Conservation (phyloP, 2,329 filamentous ascomycete species). For the Blastomyces percursus region DNA sequence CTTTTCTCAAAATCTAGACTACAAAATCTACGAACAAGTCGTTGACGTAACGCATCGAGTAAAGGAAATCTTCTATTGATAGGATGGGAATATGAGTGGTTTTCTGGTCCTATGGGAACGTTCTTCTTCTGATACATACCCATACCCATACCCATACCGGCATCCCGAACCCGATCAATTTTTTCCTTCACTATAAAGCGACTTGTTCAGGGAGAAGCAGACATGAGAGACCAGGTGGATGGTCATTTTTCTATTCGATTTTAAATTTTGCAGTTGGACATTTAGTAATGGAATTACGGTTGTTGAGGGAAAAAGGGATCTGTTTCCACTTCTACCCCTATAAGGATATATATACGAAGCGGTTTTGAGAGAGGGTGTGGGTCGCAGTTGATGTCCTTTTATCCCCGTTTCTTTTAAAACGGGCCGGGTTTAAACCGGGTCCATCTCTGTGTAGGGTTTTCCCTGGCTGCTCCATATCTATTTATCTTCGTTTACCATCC, state of each 20-base stretch:
- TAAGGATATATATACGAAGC: not conserved
- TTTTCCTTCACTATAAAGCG: not conserved
- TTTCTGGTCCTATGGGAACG: too few species aligned
- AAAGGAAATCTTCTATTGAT: constrained; percentile 67
- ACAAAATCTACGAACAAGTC: constrained; percentile 61
- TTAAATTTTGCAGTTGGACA: not conserved
- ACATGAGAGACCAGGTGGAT: not conserved
- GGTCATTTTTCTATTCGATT: not conserved
- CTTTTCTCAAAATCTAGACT: constrained; percentile 45
- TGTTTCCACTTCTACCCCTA: not conserved
- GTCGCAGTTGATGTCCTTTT: not conserved
- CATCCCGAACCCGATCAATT: not conserved
- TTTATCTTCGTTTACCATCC: not conserved
- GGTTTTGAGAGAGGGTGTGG: not conserved
- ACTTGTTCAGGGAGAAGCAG: not conserved
- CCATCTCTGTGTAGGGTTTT: not conserved
- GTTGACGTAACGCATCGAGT: constrained; percentile 78
- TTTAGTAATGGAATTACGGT: not conserved
- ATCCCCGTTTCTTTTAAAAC: not conserved
- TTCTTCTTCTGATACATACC: not conserved
- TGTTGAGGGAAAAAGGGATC: not conserved
- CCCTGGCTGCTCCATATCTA: not conserved
- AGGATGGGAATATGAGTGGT: constrained; percentile 6
- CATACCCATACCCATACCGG: too few species aligned
- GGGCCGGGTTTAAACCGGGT: not conserved